phyloP scores from a whole-genome alignment of 441 rosid species.

The Aleurites moluccanus region DNA sequence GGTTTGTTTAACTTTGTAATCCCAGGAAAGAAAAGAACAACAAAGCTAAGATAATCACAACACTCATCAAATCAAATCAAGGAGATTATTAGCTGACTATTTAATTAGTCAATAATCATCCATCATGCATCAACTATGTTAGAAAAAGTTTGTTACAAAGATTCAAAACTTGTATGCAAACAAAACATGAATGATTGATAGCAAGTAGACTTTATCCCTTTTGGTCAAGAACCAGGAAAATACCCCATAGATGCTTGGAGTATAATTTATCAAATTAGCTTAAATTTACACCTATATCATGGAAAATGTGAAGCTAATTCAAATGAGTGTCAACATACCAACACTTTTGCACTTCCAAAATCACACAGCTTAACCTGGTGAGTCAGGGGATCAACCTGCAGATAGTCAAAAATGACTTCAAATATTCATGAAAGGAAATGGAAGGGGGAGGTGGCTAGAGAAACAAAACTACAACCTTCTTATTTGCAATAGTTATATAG shows the following conservation, averaged over 20 bases:
- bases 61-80: not conserved
- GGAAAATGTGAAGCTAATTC: not conserved
- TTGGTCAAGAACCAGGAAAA: not conserved
- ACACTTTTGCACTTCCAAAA: slow-evolving; percentile 99
- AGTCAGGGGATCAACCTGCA: slow-evolving; percentile 94
- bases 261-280: not conserved
- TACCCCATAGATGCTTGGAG: not conserved
- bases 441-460: no score
- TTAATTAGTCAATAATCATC: not conserved
- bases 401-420: slow-evolving; percentile 20
- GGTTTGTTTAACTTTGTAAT: not conserved
- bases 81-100: not conserved
- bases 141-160: not conserved
- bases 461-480: not conserved
- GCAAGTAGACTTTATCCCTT: not conserved
- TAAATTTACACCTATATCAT: not conserved
- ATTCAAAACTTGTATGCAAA: not conserved
- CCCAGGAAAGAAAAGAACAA: not conserved
- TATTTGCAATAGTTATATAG: not conserved
- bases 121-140: not conserved
- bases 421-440: not conserved
- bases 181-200: not conserved
- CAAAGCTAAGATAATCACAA: not conserved
- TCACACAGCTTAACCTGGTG: slow-evolving; percentile 99
- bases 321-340: slow-evolving; percentile 44